These are phyloP conservation scores for Neodidymelliopsis sp. DNA, from an alignment of 2,329 filamentous ascomycete genomes.

Conservation along the genomic window DNA sequence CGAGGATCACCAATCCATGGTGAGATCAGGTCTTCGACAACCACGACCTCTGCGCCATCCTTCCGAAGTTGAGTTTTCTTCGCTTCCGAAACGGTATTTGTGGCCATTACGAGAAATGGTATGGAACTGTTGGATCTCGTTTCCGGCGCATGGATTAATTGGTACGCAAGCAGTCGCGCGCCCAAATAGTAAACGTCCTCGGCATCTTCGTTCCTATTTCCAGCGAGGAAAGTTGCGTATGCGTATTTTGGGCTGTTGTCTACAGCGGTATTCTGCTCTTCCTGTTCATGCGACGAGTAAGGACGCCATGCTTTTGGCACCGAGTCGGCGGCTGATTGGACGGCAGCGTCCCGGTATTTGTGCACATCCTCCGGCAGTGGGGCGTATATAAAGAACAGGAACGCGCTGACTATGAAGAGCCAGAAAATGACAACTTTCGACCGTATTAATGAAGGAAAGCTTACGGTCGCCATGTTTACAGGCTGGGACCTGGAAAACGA, in stretches of 20 bases:
- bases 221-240: conserved; percentile 37
- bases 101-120: conserved; percentile 40
- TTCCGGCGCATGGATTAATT: conserved; percentile 35
- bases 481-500: no score
- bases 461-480: no score
- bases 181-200: conserved; percentile 40
- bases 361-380: no score
- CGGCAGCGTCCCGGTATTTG: no score
- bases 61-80: conserved; percentile 27
- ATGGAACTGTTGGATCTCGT: conserved; percentile 30
- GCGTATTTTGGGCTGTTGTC: conserved; percentile 32
- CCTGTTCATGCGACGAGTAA: no score
- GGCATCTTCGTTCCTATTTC: conserved; percentile 27
- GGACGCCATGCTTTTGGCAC: no score
- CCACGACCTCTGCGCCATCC: conserved; percentile 38
- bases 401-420: no score
- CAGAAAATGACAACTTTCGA: no score
- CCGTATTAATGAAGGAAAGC: no score
- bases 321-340: no score
- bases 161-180: conserved; percentile 42
- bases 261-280: no score
- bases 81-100: conserved; percentile 29
- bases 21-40: conserved; percentile 32
- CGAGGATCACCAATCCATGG: conserved; percentile 29
- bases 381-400: no score